Base-by-base conservation (phyloP, 805 yeast species). In the Metschnikowia shivogae region DNA sequence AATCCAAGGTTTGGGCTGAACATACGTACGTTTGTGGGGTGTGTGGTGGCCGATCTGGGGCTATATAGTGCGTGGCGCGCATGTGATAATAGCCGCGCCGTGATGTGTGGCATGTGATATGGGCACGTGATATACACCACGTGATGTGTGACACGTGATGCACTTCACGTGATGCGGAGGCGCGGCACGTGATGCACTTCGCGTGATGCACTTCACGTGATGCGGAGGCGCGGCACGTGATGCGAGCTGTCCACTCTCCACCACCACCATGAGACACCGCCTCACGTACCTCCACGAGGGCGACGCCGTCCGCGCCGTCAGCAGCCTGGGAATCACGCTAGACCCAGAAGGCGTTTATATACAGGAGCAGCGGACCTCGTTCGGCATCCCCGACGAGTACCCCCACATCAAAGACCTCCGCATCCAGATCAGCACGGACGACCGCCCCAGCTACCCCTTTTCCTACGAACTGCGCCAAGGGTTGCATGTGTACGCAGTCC, bases 401-500 rank as follows among this genome's bases (percentile, higher is more conserved):
- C 14, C 53, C 3, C 46, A 47, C 28, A 42, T 54, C 14, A 19
- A 36, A 6, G 41, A 48, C 13, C 39, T 54, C 13, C 52, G 54
- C 9, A 44, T 53, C 39, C 57, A 52, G 14, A 39, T 52, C 34
- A 28, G 30, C 34, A 41, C 34, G 29, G 43, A 36, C 26, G 38
- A 26, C 35, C 19, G n/a, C 29, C 24, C 43, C 34, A 28, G 39
- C 36, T 19, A 4, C 14, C 45, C 67, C 2, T 68, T 67, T 51
- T 61, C 59, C 30, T 64, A 61, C 45, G 47, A 59, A 26, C 56
- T 53, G 39, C 47, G 52, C 10, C 29, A 33, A 3, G 73, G 72
- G 1, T 45, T 65, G 34, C 64, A 58, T 36, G 49, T 69, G 3
- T 66, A 68, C 48, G 64, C 59, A 1, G 52, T 47, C 10, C 74